Evolutionary conservation across 345 rosid genomes (phyloP), one percentile per base, ranked within the genome.

Genomic region (Ceriops tagal): DNA sequence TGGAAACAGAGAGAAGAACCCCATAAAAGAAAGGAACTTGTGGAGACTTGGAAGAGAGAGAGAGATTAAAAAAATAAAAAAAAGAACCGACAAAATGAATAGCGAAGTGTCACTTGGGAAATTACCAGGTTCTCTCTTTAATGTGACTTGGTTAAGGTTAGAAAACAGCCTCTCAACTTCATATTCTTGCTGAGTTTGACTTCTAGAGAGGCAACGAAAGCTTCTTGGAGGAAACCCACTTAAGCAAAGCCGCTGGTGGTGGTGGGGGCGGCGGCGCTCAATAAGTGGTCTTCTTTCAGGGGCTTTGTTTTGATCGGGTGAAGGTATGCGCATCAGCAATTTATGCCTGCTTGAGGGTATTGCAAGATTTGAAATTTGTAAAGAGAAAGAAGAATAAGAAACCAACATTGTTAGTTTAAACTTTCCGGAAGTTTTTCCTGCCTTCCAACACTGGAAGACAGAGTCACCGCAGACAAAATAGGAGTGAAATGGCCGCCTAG

Each of bases 61-160:
- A 31, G 0, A 69, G 37, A 22, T 27, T 24, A 67, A 57, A 37
- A 21, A 66, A 53, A 64, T 15, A 24, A 34, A 69, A 68, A 60
- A 10, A 9, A 56, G 46, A 15, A 5, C 11, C 3, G 60, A 30
- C 8, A 19, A 62, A n/a, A 22, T 20, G 2, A 28, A 51, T 35
- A 16, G 53, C 3, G 56, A 19, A 15, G 56, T 39, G 35, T 3
- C 10, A 30, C 57, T n/a, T 5, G 35, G n/a, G 8, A 43, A n/a
- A n/a, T 47, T 76, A 89, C 97, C 98, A 5, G 98, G 86, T 80
- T 93, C 92, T 82, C 93, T 80, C 77, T 86, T 89, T 64, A 89
- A 67, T 5, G 93, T 86, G 72, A 85, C 87, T 72, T 58, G 86
- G 68, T 93, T 89, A 67, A 93, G 87, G 73, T 93, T 93, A 30